Percentiles rank a stretch among this genome's conserved stretches.
Evolutionary conservation across 768 basidiomycete genomes (phyloP).

Genomic region (Lanmaoa rubissima): DNA sequence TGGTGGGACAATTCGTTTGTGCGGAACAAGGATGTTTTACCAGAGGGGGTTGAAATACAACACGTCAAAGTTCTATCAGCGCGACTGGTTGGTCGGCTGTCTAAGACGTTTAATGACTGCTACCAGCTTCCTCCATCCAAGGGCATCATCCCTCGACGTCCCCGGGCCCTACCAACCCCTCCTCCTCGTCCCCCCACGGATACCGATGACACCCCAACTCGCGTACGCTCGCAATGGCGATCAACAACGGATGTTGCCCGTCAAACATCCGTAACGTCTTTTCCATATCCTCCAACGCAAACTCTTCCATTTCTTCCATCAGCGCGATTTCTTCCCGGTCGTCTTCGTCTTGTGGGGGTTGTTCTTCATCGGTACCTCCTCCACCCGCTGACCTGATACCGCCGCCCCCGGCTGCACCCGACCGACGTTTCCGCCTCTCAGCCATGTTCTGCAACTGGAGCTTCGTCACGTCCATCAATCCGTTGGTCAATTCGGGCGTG

Average conservation of each 20-base stretch:
- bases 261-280: slow-evolving; percentile 60
- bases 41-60: background rate
- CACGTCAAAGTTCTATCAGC: background rate
- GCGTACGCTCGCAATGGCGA: slow-evolving; percentile 69
- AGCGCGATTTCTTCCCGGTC: slow-evolving; percentile 70
- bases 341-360: slow-evolving; percentile 30
- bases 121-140: too few species aligned
- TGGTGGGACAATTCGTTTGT: background rate
- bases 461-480: slow-evolving; percentile 66
- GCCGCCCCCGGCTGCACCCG: slow-evolving; percentile 22
- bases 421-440: slow-evolving; percentile 60
- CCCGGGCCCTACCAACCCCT: slow-evolving; percentile 26
- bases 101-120: background rate
- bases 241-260: slow-evolving; percentile 56
- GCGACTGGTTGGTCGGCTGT: background rate
- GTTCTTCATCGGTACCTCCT: background rate
- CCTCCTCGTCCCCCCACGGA: slow-evolving; percentile 47
- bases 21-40: background rate
- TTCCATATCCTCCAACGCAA: slow-evolving; percentile 76
- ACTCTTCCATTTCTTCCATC: slow-evolving; percentile 81
- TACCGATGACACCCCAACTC: slow-evolving; percentile 59
- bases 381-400: background rate
- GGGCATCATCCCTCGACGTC: slow-evolving; percentile 10
- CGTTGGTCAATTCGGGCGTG: slow-evolving; percentile 50
- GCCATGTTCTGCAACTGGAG: slow-evolving; percentile 68